Conservation (phyloP, 768 basidiomycete species). For the Mycena capillaripes region DNA sequence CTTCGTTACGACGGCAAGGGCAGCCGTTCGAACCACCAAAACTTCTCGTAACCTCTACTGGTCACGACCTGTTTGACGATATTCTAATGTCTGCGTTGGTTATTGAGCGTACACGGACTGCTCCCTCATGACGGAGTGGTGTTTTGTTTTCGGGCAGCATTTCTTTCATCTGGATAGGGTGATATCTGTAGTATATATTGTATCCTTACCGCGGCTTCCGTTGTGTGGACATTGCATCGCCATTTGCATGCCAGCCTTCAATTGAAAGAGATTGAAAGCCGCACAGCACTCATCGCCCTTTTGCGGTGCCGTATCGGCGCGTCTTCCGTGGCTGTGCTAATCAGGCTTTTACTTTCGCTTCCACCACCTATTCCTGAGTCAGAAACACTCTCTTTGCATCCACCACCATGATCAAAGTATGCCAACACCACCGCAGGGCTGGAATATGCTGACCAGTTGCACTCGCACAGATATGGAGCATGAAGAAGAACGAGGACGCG, state of each 20-base stretch:
- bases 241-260: too few relatives aligned
- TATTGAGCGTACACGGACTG: conserved; percentile 56
- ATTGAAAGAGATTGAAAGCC: not conserved
- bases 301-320: not conserved
- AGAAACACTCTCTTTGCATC: conserved; percentile 39
- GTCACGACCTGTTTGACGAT: conserved; percentile 58
- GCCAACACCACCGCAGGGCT: not conserved
- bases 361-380: conserved; percentile 49
- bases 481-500: conserved; percentile 99
- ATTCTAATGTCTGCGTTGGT: conserved; percentile 58
- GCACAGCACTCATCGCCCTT: not conserved
- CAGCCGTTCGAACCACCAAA: conserved; percentile 49
- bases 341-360: conserved; percentile 17
- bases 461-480: conserved; percentile 91
- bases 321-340: conserved; percentile 21
- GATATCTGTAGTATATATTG: conserved; percentile 16
- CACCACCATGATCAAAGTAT: conserved; percentile 64
- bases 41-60: conserved; percentile 55
- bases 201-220: not conserved
- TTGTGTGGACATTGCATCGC: too few relatives aligned
- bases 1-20: conserved; percentile 50
- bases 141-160: not conserved
- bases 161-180: not conserved
- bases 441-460: conserved; percentile 14
- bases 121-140: conserved; percentile 44